Evolutionary conservation across 495 filamentous ascomycete species (phyloP).

Genomic region (Letharia columbiana): DNA sequence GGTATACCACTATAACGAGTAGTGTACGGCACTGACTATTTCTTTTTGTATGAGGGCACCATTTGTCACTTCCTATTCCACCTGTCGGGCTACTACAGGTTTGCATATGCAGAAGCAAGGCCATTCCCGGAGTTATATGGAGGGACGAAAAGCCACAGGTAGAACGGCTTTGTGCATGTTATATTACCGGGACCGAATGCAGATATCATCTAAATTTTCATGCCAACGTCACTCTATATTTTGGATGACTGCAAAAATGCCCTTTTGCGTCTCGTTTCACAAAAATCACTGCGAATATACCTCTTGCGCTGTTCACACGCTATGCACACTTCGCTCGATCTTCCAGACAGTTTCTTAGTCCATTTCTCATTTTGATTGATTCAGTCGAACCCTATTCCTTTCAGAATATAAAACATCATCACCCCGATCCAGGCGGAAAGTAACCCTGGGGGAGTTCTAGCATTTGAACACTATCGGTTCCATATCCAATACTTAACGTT

Average conservation of each 20-base stretch:
- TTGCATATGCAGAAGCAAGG: constrained; percentile 12
- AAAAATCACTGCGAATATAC: neutral
- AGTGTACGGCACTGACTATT: constrained; percentile 26
- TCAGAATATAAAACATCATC: neutral
- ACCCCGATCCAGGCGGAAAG: neutral
- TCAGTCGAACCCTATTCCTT: neutral
- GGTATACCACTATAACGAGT: constrained; percentile 91
- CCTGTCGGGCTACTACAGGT: neutral
- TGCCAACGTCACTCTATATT: neutral
- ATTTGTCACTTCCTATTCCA: neutral
- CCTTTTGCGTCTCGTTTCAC: neutral
- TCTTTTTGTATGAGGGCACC: constrained; percentile 3
- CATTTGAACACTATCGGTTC: too few species aligned
- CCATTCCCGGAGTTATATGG: constrained; percentile 4
- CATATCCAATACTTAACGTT: too few species aligned
- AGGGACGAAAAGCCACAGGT: neutral
- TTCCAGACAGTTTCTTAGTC: neutral
- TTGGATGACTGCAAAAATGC: neutral
- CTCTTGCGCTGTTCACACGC: neutral
- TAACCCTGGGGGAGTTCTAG: neutral
- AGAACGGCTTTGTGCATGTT: constrained; percentile 15
- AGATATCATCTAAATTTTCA: constrained; percentile 8
- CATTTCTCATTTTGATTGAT: neutral
- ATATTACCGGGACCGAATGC: constrained; percentile 5
- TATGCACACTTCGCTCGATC: neutral